Percentiles rank a stretch among this genome's conserved stretches.
phyloP scores from a whole-genome alignment of 164 flowering plant genomes.

The Dillenia suffruticosa region DNA sequence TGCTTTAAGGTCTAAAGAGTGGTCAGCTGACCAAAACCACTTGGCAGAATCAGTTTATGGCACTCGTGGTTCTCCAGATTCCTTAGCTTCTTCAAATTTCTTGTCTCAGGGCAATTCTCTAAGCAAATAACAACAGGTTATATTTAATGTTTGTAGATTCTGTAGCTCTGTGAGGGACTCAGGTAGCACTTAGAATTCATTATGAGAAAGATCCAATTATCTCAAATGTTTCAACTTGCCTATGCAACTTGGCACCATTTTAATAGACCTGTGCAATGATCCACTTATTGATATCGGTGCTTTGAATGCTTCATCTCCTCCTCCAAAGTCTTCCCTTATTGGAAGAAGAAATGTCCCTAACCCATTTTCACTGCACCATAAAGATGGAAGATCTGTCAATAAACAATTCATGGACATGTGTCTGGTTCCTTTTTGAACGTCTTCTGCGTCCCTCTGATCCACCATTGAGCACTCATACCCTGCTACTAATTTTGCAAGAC shows the following conservation, averaged over 20 bases:
- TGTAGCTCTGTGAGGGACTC: constrained; percentile 3
- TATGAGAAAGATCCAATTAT: constrained; percentile 2
- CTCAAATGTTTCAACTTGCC: constrained; percentile 8
- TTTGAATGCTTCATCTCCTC: no score
- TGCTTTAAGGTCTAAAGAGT: constrained; percentile 12
- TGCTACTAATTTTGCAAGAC: constrained; percentile 1
- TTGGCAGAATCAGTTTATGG: not conserved
- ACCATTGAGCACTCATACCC: not conserved
- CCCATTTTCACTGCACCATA: not conserved
- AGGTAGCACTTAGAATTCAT: constrained; percentile 2
- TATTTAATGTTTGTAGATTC: constrained; percentile 5
- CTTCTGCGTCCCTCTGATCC: no score
- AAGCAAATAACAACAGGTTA: not conserved
- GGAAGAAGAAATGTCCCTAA: not conserved
- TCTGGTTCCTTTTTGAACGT: no score
- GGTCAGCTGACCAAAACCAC: not conserved
- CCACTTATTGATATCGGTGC: no score
- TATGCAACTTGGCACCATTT: not conserved
- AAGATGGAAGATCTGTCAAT: not conserved
- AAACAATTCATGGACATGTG: no score
- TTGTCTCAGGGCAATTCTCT: constrained; percentile 10
- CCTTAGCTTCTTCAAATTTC: constrained; percentile 10
- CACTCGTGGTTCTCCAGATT: constrained; percentile 1
- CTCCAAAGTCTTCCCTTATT: no score
- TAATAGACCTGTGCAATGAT: not conserved